Evolutionary conservation across 305 asterid genomes (phyloP).

Genomic region (Rubia tinctorum): DNA sequence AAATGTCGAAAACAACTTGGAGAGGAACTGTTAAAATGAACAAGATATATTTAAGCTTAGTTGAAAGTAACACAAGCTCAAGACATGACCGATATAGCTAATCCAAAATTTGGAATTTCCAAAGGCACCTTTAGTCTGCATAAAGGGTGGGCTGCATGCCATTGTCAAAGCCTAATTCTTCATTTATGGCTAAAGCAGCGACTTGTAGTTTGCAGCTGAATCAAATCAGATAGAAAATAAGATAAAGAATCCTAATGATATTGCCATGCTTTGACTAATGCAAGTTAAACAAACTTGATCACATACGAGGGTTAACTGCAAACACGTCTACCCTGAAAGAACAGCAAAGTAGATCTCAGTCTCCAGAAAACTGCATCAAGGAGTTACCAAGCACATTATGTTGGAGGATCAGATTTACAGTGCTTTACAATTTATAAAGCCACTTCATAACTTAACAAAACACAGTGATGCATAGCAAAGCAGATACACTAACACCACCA

Average conservation of each 20-base stretch:
- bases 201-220: neutral
- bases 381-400: neutral
- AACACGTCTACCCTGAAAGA: neutral
- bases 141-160: neutral
- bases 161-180: neutral
- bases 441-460: neutral
- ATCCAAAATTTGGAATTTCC: neutral
- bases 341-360: neutral
- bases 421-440: neutral
- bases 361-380: neutral
- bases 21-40: neutral
- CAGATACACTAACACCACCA: neutral
- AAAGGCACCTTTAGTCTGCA: neutral
- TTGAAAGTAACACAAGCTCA: neutral
- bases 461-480: neutral
- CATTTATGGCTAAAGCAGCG: neutral
- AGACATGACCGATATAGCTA: neutral
- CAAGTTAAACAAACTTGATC: neutral
- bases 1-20: neutral
- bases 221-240: neutral
- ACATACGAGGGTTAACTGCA: neutral
- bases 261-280: neutral
- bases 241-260: neutral
- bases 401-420: neutral
- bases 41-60: neutral